Percentiles rank a stretch among this genome's conserved stretches.
phyloP scores from a whole-genome alignment of 805 yeast genomes.

The Cyberlindnera lachancei region DNA sequence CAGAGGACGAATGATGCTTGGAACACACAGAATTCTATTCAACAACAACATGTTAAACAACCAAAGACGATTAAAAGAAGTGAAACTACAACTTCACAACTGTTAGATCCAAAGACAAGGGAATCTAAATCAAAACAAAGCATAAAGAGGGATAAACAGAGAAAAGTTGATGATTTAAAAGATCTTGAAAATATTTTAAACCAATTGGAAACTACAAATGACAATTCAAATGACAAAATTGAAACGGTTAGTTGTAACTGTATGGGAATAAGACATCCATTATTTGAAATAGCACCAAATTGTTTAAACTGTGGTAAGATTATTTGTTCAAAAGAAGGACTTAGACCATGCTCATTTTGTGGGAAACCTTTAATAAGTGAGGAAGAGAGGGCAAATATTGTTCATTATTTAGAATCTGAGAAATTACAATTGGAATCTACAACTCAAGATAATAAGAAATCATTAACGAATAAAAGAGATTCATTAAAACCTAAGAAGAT shows the following conservation, averaged over 20 bases:
- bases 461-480: conserved; percentile 1
- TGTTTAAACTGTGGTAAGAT: conserved; percentile 93
- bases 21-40: conserved; percentile 2
- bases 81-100: conserved; percentile 38
- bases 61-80: conserved; percentile 13
- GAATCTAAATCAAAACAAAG: conserved; percentile 23
- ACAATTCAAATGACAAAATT: conserved; percentile 20
- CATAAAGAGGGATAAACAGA: conserved; percentile 30
- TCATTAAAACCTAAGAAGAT: conserved; percentile 37
- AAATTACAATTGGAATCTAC: conserved; percentile 36
- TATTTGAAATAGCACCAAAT: conserved; percentile 86
- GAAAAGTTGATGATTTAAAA: conserved; percentile 46
- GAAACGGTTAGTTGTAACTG: conserved; percentile 64
- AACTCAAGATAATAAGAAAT: conserved; percentile 7
- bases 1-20: conserved; percentile 7
- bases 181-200: conserved; percentile 60
- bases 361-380: conserved; percentile 55
- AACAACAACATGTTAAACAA: not conserved
- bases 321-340: conserved; percentile 83
- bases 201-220: conserved; percentile 44
- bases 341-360: conserved; percentile 85
- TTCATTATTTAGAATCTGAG: conserved; percentile 45
- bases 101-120: conserved; percentile 33
- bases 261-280: conserved; percentile 81
- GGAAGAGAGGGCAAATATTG: conserved; percentile 55